Base-by-base conservation (phyloP, 257 asterid genomes). In the Petunia secreta region DNA sequence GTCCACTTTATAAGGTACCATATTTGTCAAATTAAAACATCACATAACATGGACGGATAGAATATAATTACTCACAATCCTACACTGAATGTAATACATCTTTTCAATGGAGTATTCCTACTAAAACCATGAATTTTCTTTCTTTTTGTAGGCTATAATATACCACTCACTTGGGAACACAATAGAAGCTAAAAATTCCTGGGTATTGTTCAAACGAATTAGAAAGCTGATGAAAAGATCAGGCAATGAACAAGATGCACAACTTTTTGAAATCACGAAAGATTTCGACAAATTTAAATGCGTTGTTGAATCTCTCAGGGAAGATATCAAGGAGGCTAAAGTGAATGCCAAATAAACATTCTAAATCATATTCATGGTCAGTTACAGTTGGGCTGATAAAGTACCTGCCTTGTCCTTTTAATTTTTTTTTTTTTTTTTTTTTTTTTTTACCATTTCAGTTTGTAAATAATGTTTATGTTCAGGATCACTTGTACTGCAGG, bases 1-100 rank as follows among this genome's bases (percentile, higher is more conserved):
- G 80, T 40, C 80, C 80, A 41, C 36, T 77, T 6, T 77, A 77
- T n/a, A 77, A 77, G 80, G 80, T 77, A 77, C 4, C 25, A 25
- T 25, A 25, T 25, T 8, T 16, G 36, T 59, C 64, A 10, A 15
- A 1, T 36, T 36, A 59, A 59, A 1, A 58, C 6, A 8, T 13
- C 1, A 58, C 25, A 13, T 13, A 58, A 2, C 16, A 10, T 11
- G 63, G 13, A 11, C 13, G 16, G 25, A n/a, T 58, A 58, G 25
- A 25, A 25, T 25, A 25, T 25, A 25, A 25, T 25, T 25, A 25
- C 25, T 25, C 25, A 25, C 25, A 25, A 25, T 25, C 25, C 25
- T 25, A 25, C 25, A 25, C 25, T 6, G 34, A 58, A 58, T 58
- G 8, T 8, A 54, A 54, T 7, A 1, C 8, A 58, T 34, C 63